These are phyloP conservation scores for Trapa incisa DNA, from an alignment of 345 rosid species.

Conservation along the genomic window DNA sequence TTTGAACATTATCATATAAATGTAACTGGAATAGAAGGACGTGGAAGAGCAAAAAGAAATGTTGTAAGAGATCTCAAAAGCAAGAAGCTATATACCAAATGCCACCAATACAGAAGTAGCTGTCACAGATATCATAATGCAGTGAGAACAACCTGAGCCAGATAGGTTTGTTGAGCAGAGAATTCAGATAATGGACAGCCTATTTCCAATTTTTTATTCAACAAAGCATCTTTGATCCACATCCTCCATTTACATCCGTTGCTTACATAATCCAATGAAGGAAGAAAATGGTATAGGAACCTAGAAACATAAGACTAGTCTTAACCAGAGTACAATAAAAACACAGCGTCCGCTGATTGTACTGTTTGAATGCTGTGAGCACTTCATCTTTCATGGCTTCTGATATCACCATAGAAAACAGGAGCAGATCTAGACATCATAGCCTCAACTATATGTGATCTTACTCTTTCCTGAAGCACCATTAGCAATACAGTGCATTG, in stretches of 20 bases:
- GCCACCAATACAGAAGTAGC: background rate
- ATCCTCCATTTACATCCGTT: slow-evolving; percentile 22
- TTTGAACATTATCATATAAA: background rate
- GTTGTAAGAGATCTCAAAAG: background rate
- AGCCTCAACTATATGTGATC: slow-evolving; percentile 57
- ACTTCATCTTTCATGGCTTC: slow-evolving; percentile 85
- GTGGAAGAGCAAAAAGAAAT: background rate
- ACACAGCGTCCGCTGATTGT: background rate
- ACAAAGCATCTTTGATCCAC: slow-evolving; percentile 8
- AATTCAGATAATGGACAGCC: slow-evolving; percentile 17
- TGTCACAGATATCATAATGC: background rate
- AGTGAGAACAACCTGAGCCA: slow-evolving; percentile 57
- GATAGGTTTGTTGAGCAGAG: slow-evolving; percentile 46
- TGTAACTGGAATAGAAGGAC: background rate
- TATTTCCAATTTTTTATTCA: slow-evolving; percentile 16
- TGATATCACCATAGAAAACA: slow-evolving; percentile 61
- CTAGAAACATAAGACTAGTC: slow-evolving; percentile 16
- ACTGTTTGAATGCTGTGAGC: background rate
- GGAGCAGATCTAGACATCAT: slow-evolving; percentile 68
- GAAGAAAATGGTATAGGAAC: slow-evolving; percentile 65
- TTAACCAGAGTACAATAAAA: background rate
- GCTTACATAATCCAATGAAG: slow-evolving; percentile 59
- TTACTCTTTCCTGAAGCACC: slow-evolving; percentile 42
- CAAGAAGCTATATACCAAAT: background rate
- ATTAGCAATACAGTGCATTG: background rate